phyloP scores from a whole-genome alignment of 2,329 filamentous ascomycete species.

The Epichloe sibirici region DNA sequence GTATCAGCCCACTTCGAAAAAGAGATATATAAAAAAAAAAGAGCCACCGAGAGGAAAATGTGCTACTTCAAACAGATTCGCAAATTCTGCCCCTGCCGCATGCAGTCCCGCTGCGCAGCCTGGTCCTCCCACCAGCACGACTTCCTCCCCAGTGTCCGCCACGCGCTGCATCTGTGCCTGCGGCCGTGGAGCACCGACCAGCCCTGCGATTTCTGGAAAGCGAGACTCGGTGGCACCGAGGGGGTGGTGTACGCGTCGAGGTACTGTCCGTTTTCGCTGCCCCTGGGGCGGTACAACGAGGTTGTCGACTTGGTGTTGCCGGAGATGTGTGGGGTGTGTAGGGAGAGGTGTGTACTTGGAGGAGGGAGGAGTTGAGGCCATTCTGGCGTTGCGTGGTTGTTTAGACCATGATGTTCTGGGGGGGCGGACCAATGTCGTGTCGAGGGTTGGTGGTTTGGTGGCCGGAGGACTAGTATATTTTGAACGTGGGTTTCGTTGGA shows the following conservation, averaged over 20 bases:
- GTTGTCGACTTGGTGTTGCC: background rate
- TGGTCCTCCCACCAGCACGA: background rate
- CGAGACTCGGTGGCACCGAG: background rate
- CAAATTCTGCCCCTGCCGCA: constrained; percentile 1
- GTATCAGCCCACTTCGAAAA: no score
- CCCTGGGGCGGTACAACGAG: background rate
- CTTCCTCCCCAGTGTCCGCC: background rate
- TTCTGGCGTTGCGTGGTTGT: no score
- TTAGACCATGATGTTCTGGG: background rate
- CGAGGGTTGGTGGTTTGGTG: no score
- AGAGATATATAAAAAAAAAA: background rate
- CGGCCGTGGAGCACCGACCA: background rate
- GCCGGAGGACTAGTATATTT: no score
- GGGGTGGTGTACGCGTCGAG: background rate
- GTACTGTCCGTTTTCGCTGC: constrained; percentile 1
- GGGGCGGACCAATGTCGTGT: no score
- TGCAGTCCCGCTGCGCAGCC: background rate
- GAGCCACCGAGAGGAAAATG: background rate
- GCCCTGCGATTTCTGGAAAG: constrained; percentile 1
- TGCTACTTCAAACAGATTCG: constrained; percentile 3
- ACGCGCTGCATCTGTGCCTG: background rate
- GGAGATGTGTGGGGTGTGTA: background rate
- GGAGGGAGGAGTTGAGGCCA: background rate
- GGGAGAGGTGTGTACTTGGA: background rate
- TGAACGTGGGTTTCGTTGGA: no score